phyloP scores from a whole-genome alignment of 192 early-diverging fungal genomes.

The Linnemannia elongata region DNA sequence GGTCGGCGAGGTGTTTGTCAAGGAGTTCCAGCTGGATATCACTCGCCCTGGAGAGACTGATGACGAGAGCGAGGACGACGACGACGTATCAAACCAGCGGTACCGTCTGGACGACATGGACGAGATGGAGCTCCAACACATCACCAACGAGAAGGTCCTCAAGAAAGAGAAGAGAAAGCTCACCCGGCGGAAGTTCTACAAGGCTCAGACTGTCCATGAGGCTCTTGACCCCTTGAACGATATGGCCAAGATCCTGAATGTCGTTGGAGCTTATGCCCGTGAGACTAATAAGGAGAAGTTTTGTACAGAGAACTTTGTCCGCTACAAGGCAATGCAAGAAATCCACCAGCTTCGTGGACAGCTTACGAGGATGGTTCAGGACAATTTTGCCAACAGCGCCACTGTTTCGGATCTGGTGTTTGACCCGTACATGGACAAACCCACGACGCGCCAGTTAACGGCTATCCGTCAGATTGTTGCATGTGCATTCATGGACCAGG shows the following conservation, averaged over 20 bases:
- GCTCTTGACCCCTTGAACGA: conserved; percentile 88
- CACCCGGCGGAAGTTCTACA: conserved; percentile 77
- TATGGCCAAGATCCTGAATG: conserved; percentile 85
- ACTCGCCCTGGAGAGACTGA: conserved; percentile 70
- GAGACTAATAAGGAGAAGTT: conserved; percentile 75
- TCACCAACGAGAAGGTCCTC: conserved; percentile 70
- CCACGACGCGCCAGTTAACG: conserved; percentile 72
- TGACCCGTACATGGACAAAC: conserved; percentile 53
- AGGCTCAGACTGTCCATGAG: conserved; percentile 79
- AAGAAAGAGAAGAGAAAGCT: conserved; percentile 72
- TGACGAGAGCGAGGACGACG: conserved; percentile 63
- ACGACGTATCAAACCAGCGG: conserved; percentile 53
- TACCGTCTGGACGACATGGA: conserved; percentile 49
- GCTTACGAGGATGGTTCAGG: conserved; percentile 78
- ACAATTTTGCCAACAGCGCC: conserved; percentile 66
- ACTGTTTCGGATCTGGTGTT: conserved; percentile 39
- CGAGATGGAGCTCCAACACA: conserved; percentile 65
- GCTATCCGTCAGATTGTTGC: conserved; percentile 90
- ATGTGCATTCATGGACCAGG: conserved; percentile 91
- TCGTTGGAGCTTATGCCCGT: conserved; percentile 91
- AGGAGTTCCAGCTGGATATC: conserved; percentile 74
- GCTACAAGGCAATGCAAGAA: conserved; percentile 79
- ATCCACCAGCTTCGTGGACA: conserved; percentile 83
- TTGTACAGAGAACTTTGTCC: conserved; percentile 87
- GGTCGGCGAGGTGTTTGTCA: conserved; percentile 94